These are phyloP conservation scores for Kluyveromyces dobzhanskii DNA, from an alignment of 805 yeast species.

Conservation along the genomic window DNA sequence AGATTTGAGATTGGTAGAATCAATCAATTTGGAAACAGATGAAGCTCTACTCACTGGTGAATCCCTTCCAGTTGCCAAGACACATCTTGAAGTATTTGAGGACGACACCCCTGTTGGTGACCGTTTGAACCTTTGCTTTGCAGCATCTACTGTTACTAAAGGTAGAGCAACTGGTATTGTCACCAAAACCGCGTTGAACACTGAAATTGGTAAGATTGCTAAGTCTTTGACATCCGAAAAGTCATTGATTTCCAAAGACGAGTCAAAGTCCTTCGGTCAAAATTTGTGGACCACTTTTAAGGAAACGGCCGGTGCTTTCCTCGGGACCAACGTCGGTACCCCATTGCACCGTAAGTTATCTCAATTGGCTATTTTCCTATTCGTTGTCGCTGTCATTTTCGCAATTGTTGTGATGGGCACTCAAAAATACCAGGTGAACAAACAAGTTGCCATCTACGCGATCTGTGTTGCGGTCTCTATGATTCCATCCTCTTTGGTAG, in stretches of 20 bases:
- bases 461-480: conserved; percentile 97
- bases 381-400: conserved; percentile 70
- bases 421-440: conserved; percentile 64
- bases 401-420: conserved; percentile 85
- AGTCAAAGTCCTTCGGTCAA: conserved; percentile 34
- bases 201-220: conserved; percentile 93
- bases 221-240: conserved; percentile 51
- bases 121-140: conserved; percentile 72
- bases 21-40: conserved; percentile 77
- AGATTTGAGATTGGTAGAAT: conserved; percentile 69
- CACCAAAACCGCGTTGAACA: conserved; percentile 78
- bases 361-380: conserved; percentile 64
- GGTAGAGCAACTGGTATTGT: conserved; percentile 93
- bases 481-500: conserved; percentile 96
- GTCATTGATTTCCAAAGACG: conserved; percentile 27
- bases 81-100: conserved; percentile 34
- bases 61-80: conserved; percentile 74
- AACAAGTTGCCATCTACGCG: conserved; percentile 81
- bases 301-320: conserved; percentile 54
- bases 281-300: conserved; percentile 35
- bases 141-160: conserved; percentile 94
- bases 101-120: conserved; percentile 50
- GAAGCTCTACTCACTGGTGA: conserved; percentile 95
- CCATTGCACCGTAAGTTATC: conserved; percentile 73
- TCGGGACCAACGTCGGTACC: conserved; percentile 74